Evolutionary conservation across 306 rosid genomes (phyloP).

Genomic region (Fragaria ananassa): DNA sequence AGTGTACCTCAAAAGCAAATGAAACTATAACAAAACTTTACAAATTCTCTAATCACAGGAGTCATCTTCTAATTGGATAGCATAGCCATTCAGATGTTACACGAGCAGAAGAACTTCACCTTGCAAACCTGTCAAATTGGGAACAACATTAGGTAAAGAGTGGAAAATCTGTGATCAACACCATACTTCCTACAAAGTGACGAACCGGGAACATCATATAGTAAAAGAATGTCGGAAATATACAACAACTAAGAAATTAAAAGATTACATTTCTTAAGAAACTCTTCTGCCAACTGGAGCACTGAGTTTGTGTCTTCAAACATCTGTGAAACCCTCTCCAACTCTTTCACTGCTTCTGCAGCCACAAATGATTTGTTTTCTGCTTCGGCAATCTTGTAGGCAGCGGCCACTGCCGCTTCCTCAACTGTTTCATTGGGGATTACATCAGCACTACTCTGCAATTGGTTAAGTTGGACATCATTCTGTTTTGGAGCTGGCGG

Average conservation of each 20-base stretch:
- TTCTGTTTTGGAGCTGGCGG: slow-evolving; percentile 10
- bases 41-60: slow-evolving; percentile 25
- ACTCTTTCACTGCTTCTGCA: slow-evolving; percentile 42
- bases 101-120: slow-evolving; percentile 24
- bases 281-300: slow-evolving; percentile 32
- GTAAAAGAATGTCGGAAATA: slow-evolving; percentile 12
- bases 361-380: slow-evolving; percentile 38
- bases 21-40: slow-evolving; percentile 26
- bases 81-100: not conserved
- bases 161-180: not conserved
- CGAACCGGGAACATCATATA: not conserved
- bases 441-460: not conserved
- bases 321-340: slow-evolving; percentile 33
- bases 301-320: slow-evolving; percentile 30
- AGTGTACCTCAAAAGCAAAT: not conserved
- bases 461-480: slow-evolving; percentile 22
- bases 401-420: slow-evolving; percentile 30
- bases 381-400: slow-evolving; percentile 42
- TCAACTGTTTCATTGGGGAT: slow-evolving; percentile 16
- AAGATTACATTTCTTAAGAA: slow-evolving; percentile 33
- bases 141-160: not conserved
- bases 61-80: slow-evolving; percentile 9
- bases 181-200: slow-evolving; percentile 19
- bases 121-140: slow-evolving; percentile 34
- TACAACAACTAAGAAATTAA: not conserved